These are phyloP conservation scores for Crithidia thermophila DNA, from an alignment of 208 protist genomes.

Conservation along the genomic window DNA sequence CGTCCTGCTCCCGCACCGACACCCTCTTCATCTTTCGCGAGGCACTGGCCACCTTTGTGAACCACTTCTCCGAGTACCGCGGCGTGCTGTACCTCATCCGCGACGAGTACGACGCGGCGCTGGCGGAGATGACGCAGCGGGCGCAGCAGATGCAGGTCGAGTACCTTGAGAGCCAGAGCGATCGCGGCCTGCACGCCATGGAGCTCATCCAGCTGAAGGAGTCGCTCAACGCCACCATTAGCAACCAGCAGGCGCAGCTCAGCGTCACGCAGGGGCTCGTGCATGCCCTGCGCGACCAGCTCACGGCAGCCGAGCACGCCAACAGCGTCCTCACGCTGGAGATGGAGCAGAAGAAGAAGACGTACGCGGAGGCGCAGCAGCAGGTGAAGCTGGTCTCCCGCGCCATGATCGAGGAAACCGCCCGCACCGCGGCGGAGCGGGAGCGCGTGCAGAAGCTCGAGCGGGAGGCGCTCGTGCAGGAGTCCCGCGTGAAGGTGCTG, in stretches of 20 bases:
- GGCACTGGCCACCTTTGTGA: slow-evolving; percentile 71
- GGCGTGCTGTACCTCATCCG: slow-evolving; percentile 74
- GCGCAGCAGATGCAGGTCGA: slow-evolving; percentile 52
- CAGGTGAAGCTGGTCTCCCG: slow-evolving; percentile 69
- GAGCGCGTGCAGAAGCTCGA: slow-evolving; percentile 44
- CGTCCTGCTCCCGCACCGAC: slow-evolving; percentile 58
- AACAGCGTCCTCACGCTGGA: slow-evolving; percentile 54
- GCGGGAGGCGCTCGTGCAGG: slow-evolving; percentile 65
- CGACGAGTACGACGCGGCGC: slow-evolving; percentile 83
- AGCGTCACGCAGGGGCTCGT: slow-evolving; percentile 67
- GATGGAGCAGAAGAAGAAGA: slow-evolving; percentile 52
- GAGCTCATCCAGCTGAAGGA: slow-evolving; percentile 82
- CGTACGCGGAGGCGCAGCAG: slow-evolving; percentile 61
- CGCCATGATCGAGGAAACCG: slow-evolving; percentile 76
- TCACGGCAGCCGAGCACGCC: slow-evolving; percentile 70
- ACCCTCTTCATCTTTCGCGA: slow-evolving; percentile 88
- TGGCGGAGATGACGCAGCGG: slow-evolving; percentile 55
- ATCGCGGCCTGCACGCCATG: slow-evolving; percentile 74
- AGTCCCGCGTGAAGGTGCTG: slow-evolving; percentile 64
- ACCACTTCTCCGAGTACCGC: slow-evolving; percentile 86
- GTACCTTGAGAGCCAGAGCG: slow-evolving; percentile 75
- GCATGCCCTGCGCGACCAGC: slow-evolving; percentile 76
- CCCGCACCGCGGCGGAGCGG: slow-evolving; percentile 54
- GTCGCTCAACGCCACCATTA: slow-evolving; percentile 76
- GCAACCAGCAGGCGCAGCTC: slow-evolving; percentile 85